These are phyloP conservation scores for Microsporum audouinii DNA, from an alignment of 2,329 filamentous ascomycete species.

Conservation along the genomic window DNA sequence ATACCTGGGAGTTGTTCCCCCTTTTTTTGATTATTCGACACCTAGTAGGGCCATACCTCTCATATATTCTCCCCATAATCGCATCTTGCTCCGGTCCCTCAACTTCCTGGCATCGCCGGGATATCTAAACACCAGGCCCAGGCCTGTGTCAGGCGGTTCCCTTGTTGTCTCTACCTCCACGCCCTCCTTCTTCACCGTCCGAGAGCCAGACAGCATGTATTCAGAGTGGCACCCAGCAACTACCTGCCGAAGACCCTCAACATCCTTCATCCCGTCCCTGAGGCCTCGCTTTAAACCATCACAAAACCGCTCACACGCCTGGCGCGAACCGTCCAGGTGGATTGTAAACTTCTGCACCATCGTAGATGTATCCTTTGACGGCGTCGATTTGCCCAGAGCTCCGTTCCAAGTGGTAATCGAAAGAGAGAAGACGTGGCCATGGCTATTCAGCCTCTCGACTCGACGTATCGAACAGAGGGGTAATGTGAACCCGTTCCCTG, in stretches of 20 bases:
- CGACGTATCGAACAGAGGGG: constrained; percentile 83
- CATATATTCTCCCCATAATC: constrained; percentile 92
- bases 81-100: constrained; percentile 91
- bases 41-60: constrained; percentile 35
- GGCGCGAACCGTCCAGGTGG: constrained; percentile 77
- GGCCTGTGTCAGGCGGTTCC: constrained; percentile 74
- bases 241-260: constrained; percentile 71
- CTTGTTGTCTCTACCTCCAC: constrained; percentile 40
- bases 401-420: constrained; percentile 92
- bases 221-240: constrained; percentile 84
- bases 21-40: no score
- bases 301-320: constrained; percentile 88
- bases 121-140: constrained; percentile 88
- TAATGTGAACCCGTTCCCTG: constrained; percentile 90
- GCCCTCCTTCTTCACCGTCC: constrained; percentile 33
- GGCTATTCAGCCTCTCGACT: constrained; percentile 85
- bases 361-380: constrained; percentile 25
- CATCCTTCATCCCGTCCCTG: constrained; percentile 74
- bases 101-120: constrained; percentile 91
- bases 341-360: constrained; percentile 79
- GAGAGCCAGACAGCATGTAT: constrained; percentile 50
- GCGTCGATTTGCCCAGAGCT: constrained; percentile 41
- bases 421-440: constrained; percentile 83
- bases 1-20: neutral
- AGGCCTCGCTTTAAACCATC: constrained; percentile 88